A percentile compares a stretch with the other conserved stretches of the same genome.
phyloP scores from a whole-genome alignment of 73 alveolate species.

The Urostyla sp. region DNA sequence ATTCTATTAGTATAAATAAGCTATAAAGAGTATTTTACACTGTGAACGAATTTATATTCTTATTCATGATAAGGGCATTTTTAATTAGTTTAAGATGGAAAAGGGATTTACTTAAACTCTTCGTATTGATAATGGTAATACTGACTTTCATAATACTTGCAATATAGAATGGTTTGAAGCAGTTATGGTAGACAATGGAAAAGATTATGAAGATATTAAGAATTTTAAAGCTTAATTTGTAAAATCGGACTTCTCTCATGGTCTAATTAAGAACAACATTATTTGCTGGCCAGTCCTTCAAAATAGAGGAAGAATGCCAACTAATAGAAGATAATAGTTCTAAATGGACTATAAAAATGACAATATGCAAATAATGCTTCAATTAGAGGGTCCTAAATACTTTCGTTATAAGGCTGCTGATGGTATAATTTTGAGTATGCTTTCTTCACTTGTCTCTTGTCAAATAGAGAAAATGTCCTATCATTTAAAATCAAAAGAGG shows the following conservation, averaged over 20 bases:
- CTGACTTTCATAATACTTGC: neutral
- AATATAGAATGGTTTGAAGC: conserved; percentile 44
- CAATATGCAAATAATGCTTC: neutral
- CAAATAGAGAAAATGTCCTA: neutral
- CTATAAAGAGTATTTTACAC: conserved; percentile 3
- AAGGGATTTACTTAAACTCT: conserved; percentile 12
- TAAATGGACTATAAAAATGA: neutral
- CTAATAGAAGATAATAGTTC: neutral
- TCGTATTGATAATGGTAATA: conserved; percentile 37
- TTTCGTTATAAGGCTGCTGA: conserved; percentile 21
- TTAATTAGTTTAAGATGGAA: conserved; percentile 1
- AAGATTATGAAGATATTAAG: neutral
- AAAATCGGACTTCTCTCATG: neutral
- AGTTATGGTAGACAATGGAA: neutral
- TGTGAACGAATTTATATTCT: neutral
- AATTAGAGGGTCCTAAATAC: conserved; percentile 13
- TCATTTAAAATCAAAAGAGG: neutral
- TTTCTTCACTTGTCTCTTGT: neutral
- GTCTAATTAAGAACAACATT: conserved; percentile 2
- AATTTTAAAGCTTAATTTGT: conserved; percentile 4
- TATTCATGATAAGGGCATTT: neutral
- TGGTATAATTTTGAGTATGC: conserved; percentile 8
- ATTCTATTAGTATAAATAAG: neutral
- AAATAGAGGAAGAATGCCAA: too few relatives aligned
- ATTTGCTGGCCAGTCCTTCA: conserved; percentile 55